These are phyloP conservation scores for Zoysia pacifica DNA, from an alignment of 176 grass and related monocot genomes.

Conservation along the genomic window DNA sequence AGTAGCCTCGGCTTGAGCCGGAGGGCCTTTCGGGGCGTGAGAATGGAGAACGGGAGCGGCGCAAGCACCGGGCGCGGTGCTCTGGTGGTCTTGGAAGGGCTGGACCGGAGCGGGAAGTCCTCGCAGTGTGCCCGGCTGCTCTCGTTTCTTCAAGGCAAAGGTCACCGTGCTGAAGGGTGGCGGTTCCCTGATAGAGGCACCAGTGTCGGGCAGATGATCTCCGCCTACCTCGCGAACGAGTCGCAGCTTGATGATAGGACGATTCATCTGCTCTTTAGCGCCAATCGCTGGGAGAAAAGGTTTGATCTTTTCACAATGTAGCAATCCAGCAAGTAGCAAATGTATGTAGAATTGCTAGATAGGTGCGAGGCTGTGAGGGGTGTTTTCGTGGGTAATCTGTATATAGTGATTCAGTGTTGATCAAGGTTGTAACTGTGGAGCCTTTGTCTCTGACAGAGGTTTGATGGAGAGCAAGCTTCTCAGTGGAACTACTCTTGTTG, in stretches of 20 bases:
- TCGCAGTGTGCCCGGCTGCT: slow-evolving; percentile 74
- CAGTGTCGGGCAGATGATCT: slow-evolving; percentile 77
- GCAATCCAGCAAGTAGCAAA: neutral
- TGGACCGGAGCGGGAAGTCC: slow-evolving; percentile 77
- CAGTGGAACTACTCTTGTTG: slow-evolving; percentile 68
- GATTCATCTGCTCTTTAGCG: slow-evolving; percentile 87
- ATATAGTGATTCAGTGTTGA: neutral
- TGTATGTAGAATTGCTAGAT: neutral
- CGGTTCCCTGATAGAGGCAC: slow-evolving; percentile 75
- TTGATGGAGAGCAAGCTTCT: slow-evolving; percentile 86
- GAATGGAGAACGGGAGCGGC: slow-evolving; percentile 46
- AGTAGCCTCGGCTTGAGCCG: neutral
- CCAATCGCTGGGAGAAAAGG: slow-evolving; percentile 95
- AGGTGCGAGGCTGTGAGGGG: neutral
- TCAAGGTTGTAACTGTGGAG: slow-evolving; percentile 16
- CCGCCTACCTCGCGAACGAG: slow-evolving; percentile 73
- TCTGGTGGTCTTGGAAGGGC: slow-evolving; percentile 81
- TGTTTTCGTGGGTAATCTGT: neutral
- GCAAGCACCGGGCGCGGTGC: slow-evolving; percentile 52
- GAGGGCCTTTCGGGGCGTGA: slow-evolving; percentile 28
- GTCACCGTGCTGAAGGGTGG: slow-evolving; percentile 64
- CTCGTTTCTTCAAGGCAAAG: slow-evolving; percentile 60
- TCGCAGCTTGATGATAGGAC: slow-evolving; percentile 84
- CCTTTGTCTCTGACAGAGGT: slow-evolving; percentile 45
- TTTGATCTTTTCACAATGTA: slow-evolving; percentile 22